phyloP scores from a whole-genome alignment of 768 basidiomycete genomes.

The Tylopilus subfusipes region DNA sequence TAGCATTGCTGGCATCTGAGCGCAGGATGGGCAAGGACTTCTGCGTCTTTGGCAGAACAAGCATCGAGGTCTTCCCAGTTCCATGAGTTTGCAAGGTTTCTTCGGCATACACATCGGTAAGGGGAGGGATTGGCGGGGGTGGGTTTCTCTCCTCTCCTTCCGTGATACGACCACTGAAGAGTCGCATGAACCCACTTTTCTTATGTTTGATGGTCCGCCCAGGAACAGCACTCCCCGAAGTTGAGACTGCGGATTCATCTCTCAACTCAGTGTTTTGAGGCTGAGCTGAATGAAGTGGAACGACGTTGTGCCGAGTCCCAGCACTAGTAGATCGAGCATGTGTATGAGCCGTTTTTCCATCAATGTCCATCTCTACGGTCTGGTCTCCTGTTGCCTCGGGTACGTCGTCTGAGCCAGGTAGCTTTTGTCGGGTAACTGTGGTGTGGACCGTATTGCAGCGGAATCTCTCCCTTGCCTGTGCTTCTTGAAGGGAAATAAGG shows the following conservation, averaged over 20 bases:
- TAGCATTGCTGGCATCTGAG: constrained; percentile 6
- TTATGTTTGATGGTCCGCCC: constrained; percentile 63
- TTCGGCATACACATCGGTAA: constrained; percentile 38
- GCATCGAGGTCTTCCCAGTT: constrained; percentile 30
- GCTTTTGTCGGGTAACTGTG: constrained; percentile 23
- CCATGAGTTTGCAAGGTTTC: constrained; percentile 20
- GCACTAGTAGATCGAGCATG: constrained; percentile 64
- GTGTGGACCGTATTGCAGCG: constrained; percentile 46
- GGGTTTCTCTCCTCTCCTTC: constrained; percentile 36
- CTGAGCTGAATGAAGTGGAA: constrained; percentile 35
- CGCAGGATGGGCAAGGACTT: constrained; percentile 37
- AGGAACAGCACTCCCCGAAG: constrained; percentile 16
- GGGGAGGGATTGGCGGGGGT: constrained; percentile 57
- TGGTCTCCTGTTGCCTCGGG: constrained; percentile 15
- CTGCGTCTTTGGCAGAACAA: constrained; percentile 34
- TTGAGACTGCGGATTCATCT: constrained; percentile 35
- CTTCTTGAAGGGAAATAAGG: constrained; percentile 76
- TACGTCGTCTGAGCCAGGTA: constrained; percentile 31
- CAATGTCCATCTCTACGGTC: constrained; percentile 25
- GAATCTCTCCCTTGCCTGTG: constrained; percentile 61
- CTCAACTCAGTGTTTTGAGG: constrained; percentile 40
- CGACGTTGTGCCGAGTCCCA: constrained; percentile 46
- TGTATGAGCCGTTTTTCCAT: constrained; percentile 24
- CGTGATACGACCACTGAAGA: constrained; percentile 54
- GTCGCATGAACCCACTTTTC: constrained; percentile 78